phyloP scores from a whole-genome alignment of 805 yeast species.

The Pichia kluyveri region DNA sequence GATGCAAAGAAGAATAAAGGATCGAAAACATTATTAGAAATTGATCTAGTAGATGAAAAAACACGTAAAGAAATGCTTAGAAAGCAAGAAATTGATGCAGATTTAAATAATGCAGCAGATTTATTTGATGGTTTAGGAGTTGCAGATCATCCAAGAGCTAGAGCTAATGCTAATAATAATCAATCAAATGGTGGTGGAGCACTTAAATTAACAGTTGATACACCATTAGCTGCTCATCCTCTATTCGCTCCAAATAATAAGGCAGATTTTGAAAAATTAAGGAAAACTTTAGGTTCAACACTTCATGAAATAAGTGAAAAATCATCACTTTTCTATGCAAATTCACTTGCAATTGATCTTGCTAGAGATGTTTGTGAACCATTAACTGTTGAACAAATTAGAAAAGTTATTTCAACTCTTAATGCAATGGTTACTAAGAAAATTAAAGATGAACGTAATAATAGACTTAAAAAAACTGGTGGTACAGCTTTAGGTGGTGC shows the following conservation, averaged over 20 bases:
- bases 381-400: slow-evolving; percentile 66
- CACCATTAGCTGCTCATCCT: slow-evolving; percentile 70
- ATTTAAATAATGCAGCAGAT: slow-evolving; percentile 88
- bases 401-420: slow-evolving; percentile 80
- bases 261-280: slow-evolving; percentile 67
- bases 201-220: slow-evolving; percentile 40
- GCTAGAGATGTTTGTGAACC: slow-evolving; percentile 81
- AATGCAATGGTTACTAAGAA: slow-evolving; percentile 77
- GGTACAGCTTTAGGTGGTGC: slow-evolving; percentile 90
- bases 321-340: slow-evolving; percentile 59
- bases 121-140: slow-evolving; percentile 68
- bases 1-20: slow-evolving; percentile 42
- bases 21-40: slow-evolving; percentile 39
- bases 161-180: slow-evolving; percentile 20
- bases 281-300: slow-evolving; percentile 60
- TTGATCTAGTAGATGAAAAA: slow-evolving; percentile 62
- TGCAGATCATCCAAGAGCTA: slow-evolving; percentile 48
- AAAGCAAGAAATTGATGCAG: slow-evolving; percentile 76
- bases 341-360: slow-evolving; percentile 73
- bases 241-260: slow-evolving; percentile 75
- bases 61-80: slow-evolving; percentile 68
- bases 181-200: slow-evolving; percentile 6
- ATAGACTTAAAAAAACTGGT: slow-evolving; percentile 71
- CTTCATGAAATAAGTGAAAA: slow-evolving; percentile 52
- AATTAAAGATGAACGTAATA: slow-evolving; percentile 83